These are phyloP conservation scores for Trebouxiophyceae sp. DNA, from an alignment of 163 green algal genomes.

Conservation along the genomic window DNA sequence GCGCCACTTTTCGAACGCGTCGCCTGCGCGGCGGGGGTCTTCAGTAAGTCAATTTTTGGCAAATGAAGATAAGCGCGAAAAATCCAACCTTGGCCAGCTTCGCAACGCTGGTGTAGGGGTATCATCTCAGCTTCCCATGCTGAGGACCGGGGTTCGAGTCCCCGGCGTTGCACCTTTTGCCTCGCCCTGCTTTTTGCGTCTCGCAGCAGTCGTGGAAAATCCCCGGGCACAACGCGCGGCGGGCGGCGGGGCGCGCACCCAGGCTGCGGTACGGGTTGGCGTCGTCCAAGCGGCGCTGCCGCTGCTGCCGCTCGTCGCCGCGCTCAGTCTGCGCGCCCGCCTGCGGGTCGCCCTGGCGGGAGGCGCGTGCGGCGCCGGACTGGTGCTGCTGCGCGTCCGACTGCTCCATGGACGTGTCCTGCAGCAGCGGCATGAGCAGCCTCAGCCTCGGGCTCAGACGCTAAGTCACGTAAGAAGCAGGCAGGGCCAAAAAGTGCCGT, in stretches of 20 bases:
- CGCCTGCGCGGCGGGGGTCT: constrained; percentile 19
- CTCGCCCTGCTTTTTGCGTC: too few relatives aligned
- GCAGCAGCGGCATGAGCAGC: too few relatives aligned
- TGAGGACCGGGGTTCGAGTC: constrained; percentile 1
- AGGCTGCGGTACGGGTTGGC: constrained; percentile 72
- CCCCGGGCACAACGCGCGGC: too few relatives aligned
- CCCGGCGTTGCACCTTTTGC: background rate
- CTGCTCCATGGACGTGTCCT: background rate
- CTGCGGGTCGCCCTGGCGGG: constrained; percentile 12
- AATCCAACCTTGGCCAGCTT: too few relatives aligned
- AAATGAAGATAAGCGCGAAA: too few relatives aligned
- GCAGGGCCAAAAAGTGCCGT: background rate
- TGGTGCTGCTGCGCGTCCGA: background rate
- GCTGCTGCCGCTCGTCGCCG: constrained; percentile 11
- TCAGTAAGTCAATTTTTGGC: too few relatives aligned
- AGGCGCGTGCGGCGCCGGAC: background rate
- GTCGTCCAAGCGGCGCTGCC: constrained; percentile 16
- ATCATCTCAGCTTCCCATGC: background rate
- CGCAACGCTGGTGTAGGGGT: background rate
- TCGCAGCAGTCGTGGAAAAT: too few relatives aligned
- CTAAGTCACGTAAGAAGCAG: too few relatives aligned
- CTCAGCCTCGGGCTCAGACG: too few relatives aligned
- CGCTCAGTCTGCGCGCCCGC: constrained; percentile 3
- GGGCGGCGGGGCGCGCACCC: too few relatives aligned
- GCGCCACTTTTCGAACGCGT: constrained; percentile 79